Evolutionary conservation across 192 early-diverging fungal genomes (phyloP).

Genomic region (Piromyces sp.): DNA sequence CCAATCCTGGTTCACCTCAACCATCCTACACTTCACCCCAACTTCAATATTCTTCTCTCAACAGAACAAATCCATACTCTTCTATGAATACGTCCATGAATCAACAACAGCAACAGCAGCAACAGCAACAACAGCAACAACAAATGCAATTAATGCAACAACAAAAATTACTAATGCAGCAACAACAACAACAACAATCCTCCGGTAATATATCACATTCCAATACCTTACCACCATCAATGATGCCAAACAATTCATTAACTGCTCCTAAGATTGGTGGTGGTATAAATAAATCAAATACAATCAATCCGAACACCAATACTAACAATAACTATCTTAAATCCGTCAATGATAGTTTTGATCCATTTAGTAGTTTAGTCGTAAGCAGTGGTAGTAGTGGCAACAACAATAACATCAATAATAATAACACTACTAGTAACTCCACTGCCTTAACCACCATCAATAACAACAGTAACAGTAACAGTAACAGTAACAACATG

Average conservation of each 20-base stretch:
- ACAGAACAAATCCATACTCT: background rate
- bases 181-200: background rate
- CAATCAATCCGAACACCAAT: no score
- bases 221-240: background rate
- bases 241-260: background rate
- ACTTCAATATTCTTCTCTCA: no score
- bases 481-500: no score
- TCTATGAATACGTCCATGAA: background rate
- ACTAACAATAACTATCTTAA: background rate
- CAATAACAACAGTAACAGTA: background rate
- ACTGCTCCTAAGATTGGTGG: no score
- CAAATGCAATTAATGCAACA: background rate
- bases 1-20: background rate
- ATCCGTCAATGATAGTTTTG: background rate
- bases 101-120: background rate
- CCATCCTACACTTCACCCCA: no score
- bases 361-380: background rate
- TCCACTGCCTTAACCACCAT: background rate
- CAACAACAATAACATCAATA: background rate
- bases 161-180: background rate
- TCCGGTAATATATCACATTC: no score
- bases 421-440: background rate
- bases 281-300: background rate
- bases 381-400: background rate
- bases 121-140: background rate